These are phyloP conservation scores for Phascolomyces articulosus DNA, from an alignment of 371 early-diverging fungal genomes.

Conservation along the genomic window DNA sequence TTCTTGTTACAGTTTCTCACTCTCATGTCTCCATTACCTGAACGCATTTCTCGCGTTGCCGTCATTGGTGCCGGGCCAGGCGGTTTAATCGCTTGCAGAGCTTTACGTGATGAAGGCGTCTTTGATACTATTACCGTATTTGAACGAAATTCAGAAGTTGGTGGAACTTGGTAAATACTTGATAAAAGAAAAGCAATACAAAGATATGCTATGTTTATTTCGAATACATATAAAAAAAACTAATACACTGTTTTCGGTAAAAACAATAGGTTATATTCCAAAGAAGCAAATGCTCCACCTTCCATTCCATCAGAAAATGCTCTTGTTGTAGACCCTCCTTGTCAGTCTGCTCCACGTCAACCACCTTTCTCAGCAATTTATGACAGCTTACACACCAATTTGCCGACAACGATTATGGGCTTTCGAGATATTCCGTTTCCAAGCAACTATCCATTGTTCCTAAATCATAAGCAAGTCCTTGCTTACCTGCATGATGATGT, in stretches of 20 bases:
- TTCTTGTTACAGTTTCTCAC: too few relatives aligned
- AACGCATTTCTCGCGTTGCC: conserved; percentile 38
- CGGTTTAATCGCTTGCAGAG: conserved; percentile 44
- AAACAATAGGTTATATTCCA: conserved; percentile 46
- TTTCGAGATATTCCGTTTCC: conserved; percentile 55
- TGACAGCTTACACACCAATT: conserved; percentile 59
- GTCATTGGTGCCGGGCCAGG: conserved; percentile 55
- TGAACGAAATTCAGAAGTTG: conserved; percentile 38
- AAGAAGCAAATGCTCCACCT: conserved; percentile 27
- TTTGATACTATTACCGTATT: conserved; percentile 46
- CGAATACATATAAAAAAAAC: neutral
- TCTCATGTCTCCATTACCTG: too few relatives aligned
- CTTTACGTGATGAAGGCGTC: conserved; percentile 31
- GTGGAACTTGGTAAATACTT: conserved; percentile 57
- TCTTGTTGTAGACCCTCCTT: conserved; percentile 32
- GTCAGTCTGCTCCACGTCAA: conserved; percentile 5
- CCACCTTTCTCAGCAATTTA: conserved; percentile 51
- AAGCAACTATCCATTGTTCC: conserved; percentile 35
- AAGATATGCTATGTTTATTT: too few relatives aligned
- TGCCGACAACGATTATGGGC: conserved; percentile 61
- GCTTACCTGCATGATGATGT: conserved; percentile 46
- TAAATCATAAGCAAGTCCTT: conserved; percentile 45
- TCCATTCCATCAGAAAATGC: conserved; percentile 37
- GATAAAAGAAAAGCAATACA: conserved; percentile 27
- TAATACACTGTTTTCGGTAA: neutral